Evolutionary conservation across 768 basidiomycete species (phyloP).

Genomic region (Mrakia frigida): DNA sequence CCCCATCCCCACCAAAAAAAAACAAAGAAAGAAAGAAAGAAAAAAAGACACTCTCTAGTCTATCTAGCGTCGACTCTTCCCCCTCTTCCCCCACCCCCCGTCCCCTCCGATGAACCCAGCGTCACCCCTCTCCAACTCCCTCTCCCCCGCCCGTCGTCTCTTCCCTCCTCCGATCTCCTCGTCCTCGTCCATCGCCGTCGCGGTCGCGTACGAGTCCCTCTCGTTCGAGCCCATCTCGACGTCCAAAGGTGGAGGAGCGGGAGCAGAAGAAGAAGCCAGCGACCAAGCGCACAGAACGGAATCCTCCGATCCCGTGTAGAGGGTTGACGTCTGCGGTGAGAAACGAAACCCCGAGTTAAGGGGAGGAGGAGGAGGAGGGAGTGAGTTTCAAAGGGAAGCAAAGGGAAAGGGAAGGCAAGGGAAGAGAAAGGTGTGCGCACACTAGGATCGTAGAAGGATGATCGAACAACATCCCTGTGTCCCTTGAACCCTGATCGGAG

Average conservation of each 20-base stretch:
- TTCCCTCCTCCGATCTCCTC: conserved; percentile 26
- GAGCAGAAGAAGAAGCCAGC: background rate
- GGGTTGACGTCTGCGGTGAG: conserved; percentile 5
- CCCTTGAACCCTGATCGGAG: conserved; percentile 26
- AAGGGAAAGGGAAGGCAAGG: background rate
- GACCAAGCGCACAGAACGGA: conserved; percentile 30
- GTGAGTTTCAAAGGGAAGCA: background rate
- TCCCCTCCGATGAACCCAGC: background rate
- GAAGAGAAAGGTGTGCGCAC: background rate
- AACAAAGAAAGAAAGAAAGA: too few relatives aligned
- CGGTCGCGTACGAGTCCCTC: background rate
- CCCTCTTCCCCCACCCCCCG: conserved; percentile 16
- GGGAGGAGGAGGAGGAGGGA: too few relatives aligned
- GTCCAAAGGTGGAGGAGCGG: background rate
- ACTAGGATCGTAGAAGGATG: conserved; percentile 12
- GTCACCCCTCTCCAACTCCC: conserved; percentile 3
- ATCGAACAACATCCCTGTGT: conserved; percentile 31
- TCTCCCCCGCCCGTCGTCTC: background rate
- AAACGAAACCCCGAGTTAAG: background rate
- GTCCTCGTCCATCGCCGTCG: conserved; percentile 28
- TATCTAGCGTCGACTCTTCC: background rate
- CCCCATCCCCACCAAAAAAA: too few relatives aligned
- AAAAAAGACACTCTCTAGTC: too few relatives aligned
- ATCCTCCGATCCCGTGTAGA: conserved; percentile 32
- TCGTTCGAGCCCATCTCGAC: conserved; percentile 19